Evolutionary conservation across 1,284 basidiomycete genomes (phyloP), one percentile per base, ranked within the genome.

Genomic region (Trametes sp.): DNA sequence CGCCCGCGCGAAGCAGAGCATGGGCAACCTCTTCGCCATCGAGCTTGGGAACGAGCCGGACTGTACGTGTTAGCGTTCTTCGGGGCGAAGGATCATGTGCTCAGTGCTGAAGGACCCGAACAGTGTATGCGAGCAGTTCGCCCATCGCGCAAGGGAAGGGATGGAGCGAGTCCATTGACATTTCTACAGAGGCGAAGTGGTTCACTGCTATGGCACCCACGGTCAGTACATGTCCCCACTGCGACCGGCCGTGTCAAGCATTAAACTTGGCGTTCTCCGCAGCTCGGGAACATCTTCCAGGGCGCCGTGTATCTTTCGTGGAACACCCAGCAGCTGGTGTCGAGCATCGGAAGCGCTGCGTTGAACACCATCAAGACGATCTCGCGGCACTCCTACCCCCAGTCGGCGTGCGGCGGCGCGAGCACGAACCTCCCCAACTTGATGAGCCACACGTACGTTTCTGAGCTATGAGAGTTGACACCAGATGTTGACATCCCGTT

Each of bases 41-140:
- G 81, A 82, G 63, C 68, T 81, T 3, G 80, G 81, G 19, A 82
- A 82, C 68, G 81, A 81, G 69, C 80, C 81, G 0, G 80, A 81
- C 35, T 73, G 80, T 80, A 59, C 49, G 78, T 69, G 44, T 1
- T 4, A 10, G 4, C 14, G 23, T 4, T n/a, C 7, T 2, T 1
- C 31, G 7, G 16, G 35, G 19, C 11, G 14, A n/a, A 4, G 35
- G 8, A 9, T 2, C n/a, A 16, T 1, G 36, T 29, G 16, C 26
- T 42, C 9, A 9, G 31, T 52, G 10, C 54, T 44, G 8, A 28
- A 2, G 14, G 16, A 4, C 4, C 10, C 26, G 10, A 28, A 8
- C 11, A 77, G 76, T 74, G 35, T 76, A 76, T 54, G 64, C 72
- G 0, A 69, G 67, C 31, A 71, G 70, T 48, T 75, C 73, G 1